These are phyloP conservation scores for Aeschynomene evenia DNA, from an alignment of 306 rosid species.

Conservation along the genomic window DNA sequence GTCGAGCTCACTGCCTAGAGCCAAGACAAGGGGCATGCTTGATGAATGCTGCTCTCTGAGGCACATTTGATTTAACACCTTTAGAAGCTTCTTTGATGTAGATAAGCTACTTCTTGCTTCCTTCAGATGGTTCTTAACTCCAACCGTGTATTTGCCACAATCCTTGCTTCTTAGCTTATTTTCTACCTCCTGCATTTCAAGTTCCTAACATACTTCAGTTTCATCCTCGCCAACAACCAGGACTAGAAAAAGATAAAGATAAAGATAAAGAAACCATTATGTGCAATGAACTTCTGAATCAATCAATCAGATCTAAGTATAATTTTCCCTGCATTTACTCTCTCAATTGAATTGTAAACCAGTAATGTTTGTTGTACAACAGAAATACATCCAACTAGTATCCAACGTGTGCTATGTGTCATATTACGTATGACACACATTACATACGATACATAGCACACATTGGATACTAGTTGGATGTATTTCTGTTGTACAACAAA, in stretches of 20 bases:
- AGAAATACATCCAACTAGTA: no score
- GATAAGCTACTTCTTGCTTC: constrained; percentile 69
- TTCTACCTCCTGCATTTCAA: constrained; percentile 49
- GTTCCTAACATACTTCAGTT: constrained; percentile 27
- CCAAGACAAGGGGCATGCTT: constrained; percentile 52
- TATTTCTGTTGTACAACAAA: no score
- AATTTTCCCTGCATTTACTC: neutral
- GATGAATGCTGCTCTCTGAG: constrained; percentile 56
- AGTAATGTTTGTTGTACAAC: no score
- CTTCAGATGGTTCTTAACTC: constrained; percentile 56
- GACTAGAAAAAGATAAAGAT: neutral
- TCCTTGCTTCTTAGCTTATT: constrained; percentile 34
- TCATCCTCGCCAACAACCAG: constrained; percentile 11
- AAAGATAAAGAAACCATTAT: neutral
- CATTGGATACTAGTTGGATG: no score
- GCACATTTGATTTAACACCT: constrained; percentile 63
- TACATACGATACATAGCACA: no score
- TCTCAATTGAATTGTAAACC: neutral
- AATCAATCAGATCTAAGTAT: neutral
- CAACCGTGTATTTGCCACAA: constrained; percentile 37
- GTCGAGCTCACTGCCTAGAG: constrained; percentile 70
- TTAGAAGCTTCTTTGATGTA: constrained; percentile 78
- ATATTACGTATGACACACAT: no score
- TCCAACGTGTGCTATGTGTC: no score
- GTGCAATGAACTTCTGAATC: neutral